These are phyloP conservation scores for Simmondsia chinensis DNA, from an alignment of 148 eudicot species.

Conservation along the genomic window DNA sequence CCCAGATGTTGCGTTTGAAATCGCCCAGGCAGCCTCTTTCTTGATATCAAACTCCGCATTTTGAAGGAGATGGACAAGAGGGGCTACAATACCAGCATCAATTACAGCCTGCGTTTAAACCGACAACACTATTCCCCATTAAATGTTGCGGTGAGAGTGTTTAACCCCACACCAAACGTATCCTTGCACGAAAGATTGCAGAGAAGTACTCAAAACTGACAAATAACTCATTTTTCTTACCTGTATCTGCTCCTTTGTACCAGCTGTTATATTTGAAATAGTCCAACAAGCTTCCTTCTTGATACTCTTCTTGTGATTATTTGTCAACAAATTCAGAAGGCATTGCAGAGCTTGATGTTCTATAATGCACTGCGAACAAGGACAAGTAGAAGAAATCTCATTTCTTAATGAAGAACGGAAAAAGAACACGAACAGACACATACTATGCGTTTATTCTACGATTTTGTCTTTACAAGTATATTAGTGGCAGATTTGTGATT, in stretches of 20 bases:
- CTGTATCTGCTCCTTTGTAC: constrained; percentile 87
- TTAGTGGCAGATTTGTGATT: too few relatives aligned
- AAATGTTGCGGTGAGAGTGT: too few relatives aligned
- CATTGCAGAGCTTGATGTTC: constrained; percentile 60
- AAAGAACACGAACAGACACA: neutral
- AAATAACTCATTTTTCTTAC: too few relatives aligned
- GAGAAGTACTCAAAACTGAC: too few relatives aligned
- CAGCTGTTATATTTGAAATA: constrained; percentile 86
- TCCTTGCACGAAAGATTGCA: too few relatives aligned
- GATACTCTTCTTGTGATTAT: constrained; percentile 64
- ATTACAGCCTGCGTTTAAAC: constrained; percentile 44
- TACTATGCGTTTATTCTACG: too few relatives aligned
- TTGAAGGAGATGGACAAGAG: constrained; percentile 65
- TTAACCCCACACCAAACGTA: too few relatives aligned
- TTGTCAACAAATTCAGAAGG: constrained; percentile 52
- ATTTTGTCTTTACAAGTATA: too few relatives aligned
- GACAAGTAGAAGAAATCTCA: neutral
- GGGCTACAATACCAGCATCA: constrained; percentile 50
- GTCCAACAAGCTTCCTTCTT: constrained; percentile 97
- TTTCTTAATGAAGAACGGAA: neutral
- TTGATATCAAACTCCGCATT: constrained; percentile 88
- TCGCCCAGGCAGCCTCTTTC: constrained; percentile 94
- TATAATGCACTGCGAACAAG: constrained; percentile 43
- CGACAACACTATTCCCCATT: too few relatives aligned
- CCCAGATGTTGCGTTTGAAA: constrained; percentile 86